A percentile compares a stretch with the other conserved stretches of the same genome.
Evolutionary conservation across 2,329 filamentous ascomycete genomes (phyloP).

Genomic region (Diaporthe citri): DNA sequence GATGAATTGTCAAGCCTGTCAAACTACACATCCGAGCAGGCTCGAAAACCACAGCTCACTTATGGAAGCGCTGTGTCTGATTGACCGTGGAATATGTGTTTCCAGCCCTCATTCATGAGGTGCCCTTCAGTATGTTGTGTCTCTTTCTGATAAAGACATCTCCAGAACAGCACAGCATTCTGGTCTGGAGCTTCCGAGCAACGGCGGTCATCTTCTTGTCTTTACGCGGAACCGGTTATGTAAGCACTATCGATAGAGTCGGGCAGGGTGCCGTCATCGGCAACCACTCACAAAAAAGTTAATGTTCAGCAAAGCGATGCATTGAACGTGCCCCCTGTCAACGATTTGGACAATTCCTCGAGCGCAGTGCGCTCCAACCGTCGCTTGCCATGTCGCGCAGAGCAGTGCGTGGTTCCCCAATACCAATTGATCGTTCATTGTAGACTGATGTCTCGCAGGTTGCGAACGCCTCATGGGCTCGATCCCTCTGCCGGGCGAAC

Average conservation of each 20-base stretch:
- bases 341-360: conserved; percentile 3
- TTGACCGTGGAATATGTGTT: too few relatives aligned
- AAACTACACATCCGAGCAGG: neutral
- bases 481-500: conserved; percentile 18
- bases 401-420: neutral
- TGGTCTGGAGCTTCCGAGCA: neutral
- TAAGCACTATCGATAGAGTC: conserved; percentile 13
- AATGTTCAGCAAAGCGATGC: conserved; percentile 17
- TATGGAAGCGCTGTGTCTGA: neutral
- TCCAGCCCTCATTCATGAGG: too few relatives aligned
- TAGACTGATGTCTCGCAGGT: conserved; percentile 1
- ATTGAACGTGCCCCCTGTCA: neutral
- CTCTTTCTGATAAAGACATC: neutral
- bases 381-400: conserved; percentile 27
- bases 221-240: neutral
- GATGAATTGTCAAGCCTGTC: neutral
- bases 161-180: too few relatives aligned
- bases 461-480: conserved; percentile 16
- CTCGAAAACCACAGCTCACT: neutral
- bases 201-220: neutral
- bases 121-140: too few relatives aligned
- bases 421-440: neutral
- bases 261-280: conserved; percentile 15
- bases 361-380: conserved; percentile 12
- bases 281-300: conserved; percentile 30